Percentiles rank a stretch among this genome's conserved stretches.
These are phyloP conservation scores for Xylaria grammica DNA, from an alignment of 495 filamentous ascomycete genomes.

Conservation along the genomic window DNA sequence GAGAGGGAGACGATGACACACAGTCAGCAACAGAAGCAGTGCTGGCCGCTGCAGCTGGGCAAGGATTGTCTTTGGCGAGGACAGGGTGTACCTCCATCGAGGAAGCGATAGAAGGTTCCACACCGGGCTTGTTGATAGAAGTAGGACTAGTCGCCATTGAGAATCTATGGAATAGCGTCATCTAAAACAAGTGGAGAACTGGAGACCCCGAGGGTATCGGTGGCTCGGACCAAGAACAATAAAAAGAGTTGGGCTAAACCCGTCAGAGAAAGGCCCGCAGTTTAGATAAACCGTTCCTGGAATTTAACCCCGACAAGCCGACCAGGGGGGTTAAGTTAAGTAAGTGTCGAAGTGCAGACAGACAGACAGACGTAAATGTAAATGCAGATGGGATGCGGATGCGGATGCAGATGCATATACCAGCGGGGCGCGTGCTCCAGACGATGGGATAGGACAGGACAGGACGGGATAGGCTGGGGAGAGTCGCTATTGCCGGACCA, in stretches of 20 bases:
- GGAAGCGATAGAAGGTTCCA: neutral
- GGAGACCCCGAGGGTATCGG: neutral
- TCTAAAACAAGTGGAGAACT: neutral
- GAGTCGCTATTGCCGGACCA: neutral
- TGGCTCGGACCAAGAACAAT: neutral
- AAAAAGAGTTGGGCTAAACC: constrained; percentile 3
- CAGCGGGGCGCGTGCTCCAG: neutral
- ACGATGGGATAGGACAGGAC: neutral
- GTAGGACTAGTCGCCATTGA: constrained; percentile 12
- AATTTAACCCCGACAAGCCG: neutral
- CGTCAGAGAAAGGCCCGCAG: neutral
- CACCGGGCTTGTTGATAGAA: constrained; percentile 3
- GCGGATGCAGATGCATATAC: constrained; percentile 5
- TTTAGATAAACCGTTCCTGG: neutral
- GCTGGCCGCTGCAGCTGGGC: constrained; percentile 20
- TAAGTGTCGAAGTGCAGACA: neutral
- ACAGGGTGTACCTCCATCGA: constrained; percentile 32
- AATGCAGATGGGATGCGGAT: neutral
- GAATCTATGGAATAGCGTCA: neutral
- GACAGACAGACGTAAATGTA: neutral
- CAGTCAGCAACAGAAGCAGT: constrained; percentile 26
- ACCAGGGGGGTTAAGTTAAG: constrained; percentile 2
- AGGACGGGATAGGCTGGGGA: neutral
- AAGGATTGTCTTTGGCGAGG: constrained; percentile 23
- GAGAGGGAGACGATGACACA: constrained; percentile 30